A percentile compares a stretch with the other conserved stretches of the same genome.
Conservation (phyloP, 306 rosid species). For the Vigna angularis region DNA sequence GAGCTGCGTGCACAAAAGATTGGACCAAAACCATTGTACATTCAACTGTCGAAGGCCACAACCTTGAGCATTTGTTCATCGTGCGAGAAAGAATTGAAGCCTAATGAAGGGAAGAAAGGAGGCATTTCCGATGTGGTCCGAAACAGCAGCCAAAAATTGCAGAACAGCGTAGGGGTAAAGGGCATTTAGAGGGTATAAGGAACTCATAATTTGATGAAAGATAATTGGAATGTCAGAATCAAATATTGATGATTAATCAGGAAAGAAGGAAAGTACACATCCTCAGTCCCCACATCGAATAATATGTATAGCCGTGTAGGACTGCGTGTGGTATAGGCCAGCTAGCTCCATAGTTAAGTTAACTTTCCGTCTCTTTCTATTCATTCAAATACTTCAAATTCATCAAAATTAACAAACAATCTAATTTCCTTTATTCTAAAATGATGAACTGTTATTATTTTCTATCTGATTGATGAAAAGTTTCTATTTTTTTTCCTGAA, state of each 20-base stretch:
- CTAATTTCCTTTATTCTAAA: not conserved
- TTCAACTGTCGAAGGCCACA: slow-evolving; percentile 51
- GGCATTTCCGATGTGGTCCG: slow-evolving; percentile 7
- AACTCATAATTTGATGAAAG: slow-evolving; percentile 10
- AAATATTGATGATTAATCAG: slow-evolving; percentile 19
- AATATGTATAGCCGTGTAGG: slow-evolving; percentile 6
- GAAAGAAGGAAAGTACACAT: not conserved
- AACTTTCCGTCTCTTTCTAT: not conserved
- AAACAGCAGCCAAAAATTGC: slow-evolving; percentile 28
- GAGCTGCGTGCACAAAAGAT: slow-evolving; percentile 63
- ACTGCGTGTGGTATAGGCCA: slow-evolving; percentile 24
- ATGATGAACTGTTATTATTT: not conserved
- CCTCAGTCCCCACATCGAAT: slow-evolving; percentile 7
- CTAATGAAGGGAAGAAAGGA: slow-evolving; percentile 33
- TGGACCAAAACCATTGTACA: slow-evolving; percentile 45
- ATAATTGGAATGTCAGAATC: slow-evolving; percentile 29
- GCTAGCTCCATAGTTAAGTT: not conserved
- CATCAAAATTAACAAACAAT: not conserved
- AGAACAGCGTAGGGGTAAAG: slow-evolving; percentile 35
- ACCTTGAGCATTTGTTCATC: slow-evolving; percentile 53
- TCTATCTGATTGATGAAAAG: no score
- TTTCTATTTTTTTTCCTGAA: no score
- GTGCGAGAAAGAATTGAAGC: slow-evolving; percentile 47
- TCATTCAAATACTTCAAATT: slow-evolving; percentile 23
- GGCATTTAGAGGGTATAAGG: not conserved